phyloP scores from a whole-genome alignment of 176 grass and related monocot species.

The Oryza meyeriana region DNA sequence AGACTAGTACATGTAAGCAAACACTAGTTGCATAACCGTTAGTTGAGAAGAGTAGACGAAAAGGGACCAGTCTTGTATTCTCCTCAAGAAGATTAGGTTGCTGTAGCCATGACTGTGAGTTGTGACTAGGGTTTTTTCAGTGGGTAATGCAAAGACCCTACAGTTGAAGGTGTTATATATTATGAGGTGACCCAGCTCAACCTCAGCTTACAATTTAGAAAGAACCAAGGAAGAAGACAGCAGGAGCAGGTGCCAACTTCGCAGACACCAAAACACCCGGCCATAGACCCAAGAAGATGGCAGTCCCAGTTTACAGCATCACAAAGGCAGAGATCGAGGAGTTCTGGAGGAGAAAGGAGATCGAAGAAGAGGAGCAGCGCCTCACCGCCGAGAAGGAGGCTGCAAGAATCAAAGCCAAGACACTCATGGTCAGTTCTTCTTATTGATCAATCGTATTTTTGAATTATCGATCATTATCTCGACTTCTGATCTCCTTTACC shows the following conservation, averaged over 20 bases:
- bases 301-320: conserved; percentile 49
- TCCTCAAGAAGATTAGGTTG: conserved; percentile 7
- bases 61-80: conserved; percentile 24
- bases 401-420: conserved; percentile 64
- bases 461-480: not conserved
- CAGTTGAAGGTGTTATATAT: conserved; percentile 1
- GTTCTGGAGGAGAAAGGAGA: conserved; percentile 77
- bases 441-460: not conserved
- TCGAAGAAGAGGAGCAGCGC: conserved; percentile 61
- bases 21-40: conserved; percentile 8
- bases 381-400: conserved; percentile 70
- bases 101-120: not conserved
- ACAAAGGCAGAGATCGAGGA: conserved; percentile 64
- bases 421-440: conserved; percentile 52
- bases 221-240: conserved; percentile 1
- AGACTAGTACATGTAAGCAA: conserved; percentile 16
- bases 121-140: not conserved
- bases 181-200: conserved; percentile 18
- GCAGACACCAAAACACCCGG: not conserved
- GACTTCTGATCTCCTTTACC: not conserved
- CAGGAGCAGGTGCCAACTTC: not conserved
- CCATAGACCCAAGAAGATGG: conserved; percentile 9
- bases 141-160: conserved; percentile 11
- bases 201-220: not conserved
- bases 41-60: conserved; percentile 45